phyloP scores from a whole-genome alignment of 2,329 filamentous ascomycete species.

The Metarhizium album region DNA sequence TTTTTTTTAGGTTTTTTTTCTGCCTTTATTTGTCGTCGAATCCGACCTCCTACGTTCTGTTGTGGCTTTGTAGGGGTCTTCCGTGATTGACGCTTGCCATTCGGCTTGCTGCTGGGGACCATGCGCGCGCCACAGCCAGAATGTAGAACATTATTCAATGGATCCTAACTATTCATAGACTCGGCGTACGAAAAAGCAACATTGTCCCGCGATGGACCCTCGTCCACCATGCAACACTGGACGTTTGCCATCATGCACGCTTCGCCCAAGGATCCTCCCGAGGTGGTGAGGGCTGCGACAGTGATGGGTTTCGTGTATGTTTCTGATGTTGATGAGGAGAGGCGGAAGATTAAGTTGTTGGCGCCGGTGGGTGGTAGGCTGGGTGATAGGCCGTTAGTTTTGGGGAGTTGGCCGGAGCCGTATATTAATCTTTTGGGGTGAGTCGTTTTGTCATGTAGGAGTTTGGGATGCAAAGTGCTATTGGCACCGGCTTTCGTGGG shows the following conservation, averaged over 20 bases:
- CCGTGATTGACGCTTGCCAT: background rate
- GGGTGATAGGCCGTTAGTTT: constrained; percentile 68
- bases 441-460: background rate
- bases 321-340: constrained; percentile 78
- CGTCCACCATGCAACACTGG: constrained; percentile 63
- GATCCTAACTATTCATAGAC: constrained; percentile 9
- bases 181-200: constrained; percentile 23
- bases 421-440: constrained; percentile 63
- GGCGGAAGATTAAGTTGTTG: constrained; percentile 68
- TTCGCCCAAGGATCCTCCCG: constrained; percentile 54
- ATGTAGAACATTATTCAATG: background rate
- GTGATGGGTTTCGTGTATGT: constrained; percentile 93
- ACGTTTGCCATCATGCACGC: constrained; percentile 79
- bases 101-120: background rate
- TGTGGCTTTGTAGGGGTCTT: background rate
- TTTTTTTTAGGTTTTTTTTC: background rate
- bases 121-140: background rate
- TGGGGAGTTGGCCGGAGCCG: constrained; percentile 80
- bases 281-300: constrained; percentile 66
- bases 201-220: constrained; percentile 55
- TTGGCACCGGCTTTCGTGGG: background rate
- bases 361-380: constrained; percentile 75
- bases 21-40: too few relatives aligned
- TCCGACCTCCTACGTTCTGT: background rate
- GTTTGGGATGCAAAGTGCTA: background rate